Percentiles rank a stretch among this genome's conserved stretches.
Evolutionary conservation across 164 flowering plant species (phyloP).

Genomic region (Nymphaea colorata): DNA sequence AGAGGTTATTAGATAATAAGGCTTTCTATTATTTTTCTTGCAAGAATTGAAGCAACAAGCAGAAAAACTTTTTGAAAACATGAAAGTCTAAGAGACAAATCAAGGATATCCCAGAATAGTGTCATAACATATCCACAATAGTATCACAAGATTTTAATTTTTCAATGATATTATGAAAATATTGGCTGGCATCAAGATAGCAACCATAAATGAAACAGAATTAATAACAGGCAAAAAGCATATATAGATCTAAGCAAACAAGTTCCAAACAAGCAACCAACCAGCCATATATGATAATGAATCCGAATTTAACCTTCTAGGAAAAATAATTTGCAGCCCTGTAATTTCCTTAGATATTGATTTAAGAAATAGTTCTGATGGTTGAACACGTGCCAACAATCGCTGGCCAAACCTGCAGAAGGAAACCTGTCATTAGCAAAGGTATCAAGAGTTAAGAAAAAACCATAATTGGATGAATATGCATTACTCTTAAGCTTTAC

Average conservation of each 20-base stretch:
- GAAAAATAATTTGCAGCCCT: conserved; percentile 50
- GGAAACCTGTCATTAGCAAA: neutral
- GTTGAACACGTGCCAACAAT: conserved; percentile 69
- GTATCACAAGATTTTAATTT: neutral
- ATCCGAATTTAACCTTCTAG: conserved; percentile 42
- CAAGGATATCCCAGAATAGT: neutral
- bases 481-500: conserved; percentile 16
- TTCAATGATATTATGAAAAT: neutral
- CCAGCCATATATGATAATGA: neutral
- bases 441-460: neutral
- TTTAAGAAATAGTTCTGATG: conserved; percentile 78
- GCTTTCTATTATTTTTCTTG: neutral
- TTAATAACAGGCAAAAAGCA: neutral
- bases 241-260: neutral
- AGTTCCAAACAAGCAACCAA: neutral
- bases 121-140: neutral
- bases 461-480: neutral
- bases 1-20: neutral
- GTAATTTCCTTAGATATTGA: conserved; percentile 78
- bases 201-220: neutral
- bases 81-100: neutral
- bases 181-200: neutral
- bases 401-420: conserved; percentile 51
- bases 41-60: too few species aligned
- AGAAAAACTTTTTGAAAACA: neutral